Evolutionary conservation across 352 stramenopile species (phyloP), one percentile per base, ranked within the genome.

Genomic region (Pythium folliculosum): DNA sequence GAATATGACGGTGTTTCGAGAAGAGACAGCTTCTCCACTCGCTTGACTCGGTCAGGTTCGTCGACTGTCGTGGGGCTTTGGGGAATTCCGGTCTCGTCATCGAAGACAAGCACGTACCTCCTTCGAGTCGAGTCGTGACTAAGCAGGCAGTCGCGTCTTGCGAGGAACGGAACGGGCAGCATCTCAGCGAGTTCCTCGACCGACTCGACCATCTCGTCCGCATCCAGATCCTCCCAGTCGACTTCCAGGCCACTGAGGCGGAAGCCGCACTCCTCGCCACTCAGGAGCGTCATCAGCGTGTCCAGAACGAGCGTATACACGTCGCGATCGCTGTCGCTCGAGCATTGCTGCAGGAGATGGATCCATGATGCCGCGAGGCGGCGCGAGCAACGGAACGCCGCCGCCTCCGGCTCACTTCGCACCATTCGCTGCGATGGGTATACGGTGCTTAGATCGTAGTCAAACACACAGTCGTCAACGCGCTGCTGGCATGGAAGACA

Each of bases 401-500:
- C 38, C 10, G 14, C 27, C 40, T 58, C 50, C 5, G 21, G 38
- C 5, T 60, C 60, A 17, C n/a, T 60, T 7, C 17, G 7, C 3
- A 68, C 43, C 2, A 63, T 21, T 2, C 27, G 40, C 19, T 30
- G 17, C 2, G 25, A 43, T 4, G 62, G 62, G 3, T 22, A 21
- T 5, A 30, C 44, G 1, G 25, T 27, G 12, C 63, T 45, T 9
- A 27, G 51, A 8, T 57, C 32, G n/a, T 63, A 63, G 30, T 64
- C 63, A 52, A 85, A 90, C n/a, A 82, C 76, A 68, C 72, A 81
- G 59, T 84, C 78, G 66, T 75, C 73, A 23, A 88, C 77, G 8
- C 77, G 78, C 4, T 68, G 65, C 14, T 87, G 72, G 52, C 82
- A 90, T 4, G 76, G 68, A 13, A 69, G 60, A 27, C 82, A 90